Evolutionary conservation across 352 stramenopile genomes (phyloP).

Genomic region (Phytophthora lateralis): DNA sequence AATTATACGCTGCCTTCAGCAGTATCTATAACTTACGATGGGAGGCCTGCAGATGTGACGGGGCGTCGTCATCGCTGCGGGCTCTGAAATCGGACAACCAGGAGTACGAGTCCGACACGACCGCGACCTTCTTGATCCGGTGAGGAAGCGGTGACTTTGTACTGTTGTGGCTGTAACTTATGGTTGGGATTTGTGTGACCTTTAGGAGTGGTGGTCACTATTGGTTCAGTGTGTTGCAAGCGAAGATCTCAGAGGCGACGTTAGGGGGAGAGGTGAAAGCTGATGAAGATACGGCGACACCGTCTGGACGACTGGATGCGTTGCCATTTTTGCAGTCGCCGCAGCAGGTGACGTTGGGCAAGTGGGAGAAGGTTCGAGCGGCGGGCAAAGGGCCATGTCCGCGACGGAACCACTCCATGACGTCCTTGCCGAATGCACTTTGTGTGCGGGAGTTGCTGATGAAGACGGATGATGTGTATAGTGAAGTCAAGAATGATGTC

Average conservation of each 20-base stretch:
- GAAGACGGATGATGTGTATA: background rate
- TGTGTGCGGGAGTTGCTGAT: constrained; percentile 31
- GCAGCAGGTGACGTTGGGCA: constrained; percentile 46
- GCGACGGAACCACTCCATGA: constrained; percentile 71
- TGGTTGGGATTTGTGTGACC: background rate
- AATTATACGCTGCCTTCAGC: constrained; percentile 62
- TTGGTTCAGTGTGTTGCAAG: constrained; percentile 72
- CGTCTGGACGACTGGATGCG: constrained; percentile 16
- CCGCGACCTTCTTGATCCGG: constrained; percentile 48
- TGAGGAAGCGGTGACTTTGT: constrained; percentile 11
- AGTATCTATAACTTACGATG: constrained; percentile 45
- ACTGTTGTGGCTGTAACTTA: background rate
- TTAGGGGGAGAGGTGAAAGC: constrained; percentile 28
- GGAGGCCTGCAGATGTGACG: constrained; percentile 44
- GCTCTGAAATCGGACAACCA: constrained; percentile 74
- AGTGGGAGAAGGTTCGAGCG: constrained; percentile 68
- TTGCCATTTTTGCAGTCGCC: constrained; percentile 49
- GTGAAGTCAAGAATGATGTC: background rate
- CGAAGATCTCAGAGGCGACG: constrained; percentile 27
- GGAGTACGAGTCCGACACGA: constrained; percentile 59
- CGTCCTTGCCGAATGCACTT: constrained; percentile 44
- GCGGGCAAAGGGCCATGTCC: constrained; percentile 49
- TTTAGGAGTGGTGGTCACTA: constrained; percentile 67
- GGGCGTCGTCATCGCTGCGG: constrained; percentile 55
- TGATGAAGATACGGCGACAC: background rate